Percentiles rank a stretch among this genome's conserved stretches.
Conservation (phyloP, 768 basidiomycete genomes). For the Calvatia gigantea region DNA sequence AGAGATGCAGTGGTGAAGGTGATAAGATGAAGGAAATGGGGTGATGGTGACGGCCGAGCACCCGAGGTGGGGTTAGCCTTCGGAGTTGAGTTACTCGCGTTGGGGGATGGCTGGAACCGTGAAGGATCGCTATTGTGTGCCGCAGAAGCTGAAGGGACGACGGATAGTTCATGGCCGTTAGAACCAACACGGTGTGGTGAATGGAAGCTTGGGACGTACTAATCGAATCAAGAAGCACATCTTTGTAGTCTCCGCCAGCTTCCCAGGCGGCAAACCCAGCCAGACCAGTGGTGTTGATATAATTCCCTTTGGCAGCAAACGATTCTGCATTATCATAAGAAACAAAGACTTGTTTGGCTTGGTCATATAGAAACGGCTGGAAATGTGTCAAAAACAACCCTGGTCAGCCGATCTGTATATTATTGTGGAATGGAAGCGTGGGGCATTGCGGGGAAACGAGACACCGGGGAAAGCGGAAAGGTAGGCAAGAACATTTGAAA, state of each 20-base stretch:
- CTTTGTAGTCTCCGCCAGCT: slow-evolving; percentile 59
- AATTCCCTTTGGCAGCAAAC: slow-evolving; percentile 58
- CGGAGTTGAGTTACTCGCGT: not conserved
- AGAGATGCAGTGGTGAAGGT: slow-evolving; percentile 1
- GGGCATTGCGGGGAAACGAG: slow-evolving; percentile 1
- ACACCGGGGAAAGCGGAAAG: not conserved
- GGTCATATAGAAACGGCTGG: slow-evolving; percentile 69
- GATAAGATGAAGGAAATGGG: slow-evolving; percentile 2
- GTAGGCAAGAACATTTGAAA: not conserved
- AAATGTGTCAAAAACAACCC: slow-evolving; percentile 2
- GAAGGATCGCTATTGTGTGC: slow-evolving; percentile 6
- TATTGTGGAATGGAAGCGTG: slow-evolving; percentile 5
- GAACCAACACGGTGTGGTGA: not conserved
- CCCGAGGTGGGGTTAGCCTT: slow-evolving; percentile 1
- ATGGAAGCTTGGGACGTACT: slow-evolving; percentile 23
- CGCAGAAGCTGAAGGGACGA: slow-evolving; percentile 4
- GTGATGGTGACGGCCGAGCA: not conserved
- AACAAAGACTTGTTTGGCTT: slow-evolving; percentile 49
- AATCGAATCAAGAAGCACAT: slow-evolving; percentile 62
- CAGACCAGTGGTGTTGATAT: slow-evolving; percentile 50
- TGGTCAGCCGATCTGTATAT: slow-evolving; percentile 1
- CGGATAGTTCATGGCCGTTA: not conserved
- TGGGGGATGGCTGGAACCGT: not conserved
- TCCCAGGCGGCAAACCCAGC: slow-evolving; percentile 74
- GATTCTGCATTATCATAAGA: slow-evolving; percentile 65